These are phyloP conservation scores for Arabidopsis thaliana DNA, from an alignment of 345 rosid species.

Conservation along the genomic window TAIR10.1 NC_003076.8:15508501-15509000, in stretches of 20 bases:
- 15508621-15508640: neutral
- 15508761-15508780: constrained; percentile 79
- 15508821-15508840: constrained; percentile 98
- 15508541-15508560: constrained; percentile 3
- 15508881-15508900: neutral
- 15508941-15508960: constrained; percentile 9
- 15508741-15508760: constrained; percentile 66
- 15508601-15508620: neutral
- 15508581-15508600: neutral
- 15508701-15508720: constrained; percentile 64
- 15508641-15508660: constrained; percentile 31
- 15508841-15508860: constrained; percentile 86
- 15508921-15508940: neutral
- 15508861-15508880: constrained; percentile 81
- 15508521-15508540: constrained; percentile 23
- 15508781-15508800: constrained; percentile 81
- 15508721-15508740: constrained; percentile 71
- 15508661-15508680: constrained; percentile 91
- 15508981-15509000: constrained; percentile 69
- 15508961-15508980: constrained; percentile 68
- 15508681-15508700: constrained; percentile 90
- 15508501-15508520: constrained; percentile 59
- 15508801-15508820: constrained; percentile 95
- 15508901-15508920: neutral
- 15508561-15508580: neutral